A percentile compares a stretch with the other conserved stretches of the same genome.
These are phyloP conservation scores for Fusarium protoensiforme DNA, from an alignment of 2,329 filamentous ascomycete species.

Conservation along the genomic window DNA sequence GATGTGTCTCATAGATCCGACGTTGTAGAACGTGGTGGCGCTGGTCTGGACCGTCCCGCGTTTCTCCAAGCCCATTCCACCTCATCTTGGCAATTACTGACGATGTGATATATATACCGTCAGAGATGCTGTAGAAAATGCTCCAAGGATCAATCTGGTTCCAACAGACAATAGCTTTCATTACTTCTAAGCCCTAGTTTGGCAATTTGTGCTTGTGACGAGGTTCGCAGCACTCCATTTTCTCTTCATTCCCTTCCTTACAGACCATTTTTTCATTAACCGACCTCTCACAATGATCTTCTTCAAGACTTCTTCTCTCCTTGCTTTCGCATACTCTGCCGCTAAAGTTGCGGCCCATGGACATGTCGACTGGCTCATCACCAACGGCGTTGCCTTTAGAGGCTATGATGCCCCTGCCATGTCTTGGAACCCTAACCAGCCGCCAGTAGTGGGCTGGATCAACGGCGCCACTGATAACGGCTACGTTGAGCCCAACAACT, in stretches of 20 bases:
- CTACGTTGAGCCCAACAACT: slow-evolving; percentile 58
- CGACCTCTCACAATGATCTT: slow-evolving; percentile 9
- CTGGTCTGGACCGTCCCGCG: slow-evolving; percentile 15
- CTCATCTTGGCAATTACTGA: neutral
- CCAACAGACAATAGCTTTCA: neutral
- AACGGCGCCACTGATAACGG: slow-evolving; percentile 55
- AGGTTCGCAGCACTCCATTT: neutral
- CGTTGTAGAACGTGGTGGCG: slow-evolving; percentile 11
- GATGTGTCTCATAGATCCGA: neutral
- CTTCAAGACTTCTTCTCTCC: neutral
- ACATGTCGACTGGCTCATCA: slow-evolving; percentile 41
- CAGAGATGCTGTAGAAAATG: too few relatives aligned
- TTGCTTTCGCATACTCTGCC: neutral
- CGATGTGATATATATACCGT: slow-evolving; percentile 1
- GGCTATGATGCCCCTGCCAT: slow-evolving; percentile 39
- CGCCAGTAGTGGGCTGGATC: slow-evolving; percentile 38
- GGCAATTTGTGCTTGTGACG: slow-evolving; percentile 1
- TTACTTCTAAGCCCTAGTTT: slow-evolving; percentile 7
- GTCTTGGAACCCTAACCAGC: slow-evolving; percentile 34
- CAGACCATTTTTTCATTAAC: neutral
- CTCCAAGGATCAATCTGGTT: neutral
- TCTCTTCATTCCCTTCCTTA: neutral
- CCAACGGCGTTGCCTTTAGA: slow-evolving; percentile 33
- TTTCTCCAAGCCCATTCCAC: slow-evolving; percentile 15
- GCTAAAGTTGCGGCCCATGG: slow-evolving; percentile 26